Percentiles rank a stretch among this genome's conserved stretches.
Conservation (phyloP, 164 flowering plant genomes). For the Chloranthus sessilifolius region DNA sequence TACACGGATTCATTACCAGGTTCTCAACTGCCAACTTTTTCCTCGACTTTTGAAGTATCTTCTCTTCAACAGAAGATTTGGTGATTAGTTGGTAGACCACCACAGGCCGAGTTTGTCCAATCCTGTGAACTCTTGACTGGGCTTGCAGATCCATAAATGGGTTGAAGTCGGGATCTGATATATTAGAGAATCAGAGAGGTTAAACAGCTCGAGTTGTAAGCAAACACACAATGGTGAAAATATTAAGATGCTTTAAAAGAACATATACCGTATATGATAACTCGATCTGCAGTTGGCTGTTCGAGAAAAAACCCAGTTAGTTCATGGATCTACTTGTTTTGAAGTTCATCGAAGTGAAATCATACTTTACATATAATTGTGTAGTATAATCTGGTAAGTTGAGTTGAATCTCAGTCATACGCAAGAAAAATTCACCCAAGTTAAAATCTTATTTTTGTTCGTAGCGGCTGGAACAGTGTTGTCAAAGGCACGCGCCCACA, state of each 20-base stretch:
- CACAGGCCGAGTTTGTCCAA: conserved; percentile 11
- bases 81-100: conserved; percentile 10
- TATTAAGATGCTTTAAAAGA: neutral
- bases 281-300: conserved; percentile 9
- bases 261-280: conserved; percentile 12
- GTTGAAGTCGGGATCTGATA: conserved; percentile 13
- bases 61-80: conserved; percentile 8
- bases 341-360: no score
- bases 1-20: conserved; percentile 8
- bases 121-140: conserved; percentile 11
- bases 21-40: conserved; percentile 9
- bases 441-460: no score
- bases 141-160: conserved; percentile 11
- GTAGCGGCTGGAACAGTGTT: no score
- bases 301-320: no score
- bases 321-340: neutral
- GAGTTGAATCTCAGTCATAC: no score
- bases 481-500: neutral
- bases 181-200: conserved; percentile 1
- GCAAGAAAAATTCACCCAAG: no score
- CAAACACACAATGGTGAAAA: neutral
- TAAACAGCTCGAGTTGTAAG: neutral
- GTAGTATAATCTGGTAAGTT: no score
- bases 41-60: conserved; percentile 6
- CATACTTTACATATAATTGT: no score